phyloP scores from a whole-genome alignment of 495 filamentous ascomycete species.

The Penicillium verhagenii region DNA sequence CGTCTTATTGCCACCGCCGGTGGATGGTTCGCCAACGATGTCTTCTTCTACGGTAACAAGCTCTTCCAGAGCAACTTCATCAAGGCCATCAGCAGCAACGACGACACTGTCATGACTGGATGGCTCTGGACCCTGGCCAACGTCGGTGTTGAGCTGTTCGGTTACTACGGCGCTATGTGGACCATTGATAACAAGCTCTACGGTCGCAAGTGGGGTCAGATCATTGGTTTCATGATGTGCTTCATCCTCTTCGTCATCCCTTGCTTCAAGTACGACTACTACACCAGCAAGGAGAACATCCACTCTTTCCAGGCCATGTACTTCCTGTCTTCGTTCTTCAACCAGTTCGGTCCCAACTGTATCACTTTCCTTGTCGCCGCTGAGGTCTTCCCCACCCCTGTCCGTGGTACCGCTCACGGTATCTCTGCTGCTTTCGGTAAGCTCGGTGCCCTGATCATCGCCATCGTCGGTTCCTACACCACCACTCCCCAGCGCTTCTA shows the following conservation, averaged over 20 bases:
- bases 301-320: slow-evolving; percentile 86
- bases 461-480: slow-evolving; percentile 86
- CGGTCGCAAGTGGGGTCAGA: slow-evolving; percentile 87
- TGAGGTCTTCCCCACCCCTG: slow-evolving; percentile 83
- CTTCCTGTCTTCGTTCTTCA: slow-evolving; percentile 89
- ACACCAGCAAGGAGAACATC: slow-evolving; percentile 61
- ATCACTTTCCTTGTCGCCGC: slow-evolving; percentile 89
- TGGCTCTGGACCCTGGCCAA: slow-evolving; percentile 90
- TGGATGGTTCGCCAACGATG: slow-evolving; percentile 85
- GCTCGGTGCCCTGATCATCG: slow-evolving; percentile 74
- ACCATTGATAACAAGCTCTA: slow-evolving; percentile 88
- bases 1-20: slow-evolving; percentile 78
- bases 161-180: slow-evolving; percentile 78
- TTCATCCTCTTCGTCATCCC: slow-evolving; percentile 87
- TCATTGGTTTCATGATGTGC: slow-evolving; percentile 78
- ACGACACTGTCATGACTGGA: slow-evolving; percentile 64
- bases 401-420: slow-evolving; percentile 86
- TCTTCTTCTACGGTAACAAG: slow-evolving; percentile 98
- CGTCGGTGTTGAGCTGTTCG: slow-evolving; percentile 69
- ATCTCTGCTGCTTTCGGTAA: slow-evolving; percentile 83
- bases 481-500: slow-evolving; percentile 70
- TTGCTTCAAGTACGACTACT: slow-evolving; percentile 79
- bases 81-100: slow-evolving; percentile 58
- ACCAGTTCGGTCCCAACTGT: slow-evolving; percentile 89
- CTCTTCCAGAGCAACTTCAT: slow-evolving; percentile 89